A percentile compares a stretch with the other conserved stretches of the same genome.
Evolutionary conservation across 148 eudicot species (phyloP).

Genomic region (Polygonum maritimum): DNA sequence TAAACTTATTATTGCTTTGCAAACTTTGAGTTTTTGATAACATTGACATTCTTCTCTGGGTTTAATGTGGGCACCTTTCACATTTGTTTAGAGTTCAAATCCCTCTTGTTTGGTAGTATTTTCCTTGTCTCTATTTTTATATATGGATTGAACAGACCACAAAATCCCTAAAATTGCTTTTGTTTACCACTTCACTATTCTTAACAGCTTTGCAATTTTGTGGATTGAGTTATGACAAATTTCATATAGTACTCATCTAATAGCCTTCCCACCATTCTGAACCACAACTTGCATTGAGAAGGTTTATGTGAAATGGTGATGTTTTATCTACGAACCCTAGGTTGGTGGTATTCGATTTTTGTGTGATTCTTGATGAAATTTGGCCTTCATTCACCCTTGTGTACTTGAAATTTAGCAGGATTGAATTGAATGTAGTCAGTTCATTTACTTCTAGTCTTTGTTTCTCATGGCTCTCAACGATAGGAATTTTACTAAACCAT

Average conservation of each 20-base stretch:
- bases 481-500: no score
- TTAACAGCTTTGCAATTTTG: background rate
- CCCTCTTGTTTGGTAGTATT: background rate
- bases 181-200: background rate
- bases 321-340: no score
- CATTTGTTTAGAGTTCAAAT: background rate
- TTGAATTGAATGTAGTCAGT: no score
- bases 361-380: no score
- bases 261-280: constrained; percentile 6
- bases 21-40: background rate
- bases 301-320: background rate
- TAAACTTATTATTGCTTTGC: constrained; percentile 9
- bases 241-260: background rate
- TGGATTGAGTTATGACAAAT: background rate
- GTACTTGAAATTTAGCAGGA: no score
- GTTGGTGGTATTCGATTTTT: no score
- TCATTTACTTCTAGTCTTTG: no score
- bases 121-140: background rate
- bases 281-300: background rate
- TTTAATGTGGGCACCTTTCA: background rate
- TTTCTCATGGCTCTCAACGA: no score
- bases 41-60: background rate
- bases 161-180: background rate
- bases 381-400: no score
- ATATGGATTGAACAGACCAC: background rate